Percentiles rank a stretch among this genome's conserved stretches.
Conservation (phyloP, 768 basidiomycete species). For the Auriscalpium orientale region DNA sequence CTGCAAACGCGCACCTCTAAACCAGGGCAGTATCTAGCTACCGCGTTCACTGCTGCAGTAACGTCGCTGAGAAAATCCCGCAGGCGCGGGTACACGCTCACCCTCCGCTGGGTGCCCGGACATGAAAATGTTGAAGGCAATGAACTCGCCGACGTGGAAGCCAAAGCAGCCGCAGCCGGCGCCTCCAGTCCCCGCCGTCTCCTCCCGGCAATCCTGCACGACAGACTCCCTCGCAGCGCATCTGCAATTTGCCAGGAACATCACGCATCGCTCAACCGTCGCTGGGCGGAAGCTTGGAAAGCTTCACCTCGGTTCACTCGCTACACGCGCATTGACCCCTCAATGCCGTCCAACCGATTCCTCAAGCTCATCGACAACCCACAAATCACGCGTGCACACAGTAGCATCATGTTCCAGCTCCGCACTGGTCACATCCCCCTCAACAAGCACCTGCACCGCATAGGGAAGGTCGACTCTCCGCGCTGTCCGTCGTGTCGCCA, state of each 20-base stretch:
- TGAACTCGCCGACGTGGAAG: constrained; percentile 15
- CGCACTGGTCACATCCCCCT: background rate
- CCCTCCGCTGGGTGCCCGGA: background rate
- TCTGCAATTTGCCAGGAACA: background rate
- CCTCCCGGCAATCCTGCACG: background rate
- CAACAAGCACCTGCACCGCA: background rate
- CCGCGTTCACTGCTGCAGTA: background rate
- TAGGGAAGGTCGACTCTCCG: background rate
- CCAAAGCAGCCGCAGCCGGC: constrained; percentile 15
- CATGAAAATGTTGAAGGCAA: constrained; percentile 17
- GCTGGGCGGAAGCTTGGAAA: background rate
- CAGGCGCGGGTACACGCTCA: background rate
- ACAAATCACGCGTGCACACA: background rate
- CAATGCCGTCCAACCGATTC: background rate
- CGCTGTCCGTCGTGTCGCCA: background rate
- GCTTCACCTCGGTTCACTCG: background rate
- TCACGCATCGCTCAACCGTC: background rate
- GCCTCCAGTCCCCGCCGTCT: background rate
- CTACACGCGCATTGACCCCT: background rate
- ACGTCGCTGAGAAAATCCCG: background rate
- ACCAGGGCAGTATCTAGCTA: constrained; percentile 8
- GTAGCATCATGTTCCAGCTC: background rate
- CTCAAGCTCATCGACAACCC: background rate
- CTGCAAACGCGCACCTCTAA: background rate
- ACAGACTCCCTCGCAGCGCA: background rate